A percentile compares a stretch with the other conserved stretches of the same genome.
phyloP scores from a whole-genome alignment of 805 yeast species.

The Nakazawaea ambrosiae region DNA sequence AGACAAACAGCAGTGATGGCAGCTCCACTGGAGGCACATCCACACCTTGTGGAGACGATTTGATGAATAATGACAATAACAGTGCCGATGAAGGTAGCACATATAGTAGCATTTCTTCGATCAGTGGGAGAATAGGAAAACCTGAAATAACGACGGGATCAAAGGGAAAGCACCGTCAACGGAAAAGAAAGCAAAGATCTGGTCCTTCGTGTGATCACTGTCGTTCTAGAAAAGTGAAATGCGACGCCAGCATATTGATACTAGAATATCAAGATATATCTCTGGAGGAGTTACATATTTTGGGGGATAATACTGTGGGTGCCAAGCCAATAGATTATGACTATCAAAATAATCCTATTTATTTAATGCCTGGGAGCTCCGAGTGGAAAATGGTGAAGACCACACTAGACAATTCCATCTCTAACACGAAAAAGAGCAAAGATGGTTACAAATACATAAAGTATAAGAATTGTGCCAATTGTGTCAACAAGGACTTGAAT shows the following conservation, averaged over 20 bases:
- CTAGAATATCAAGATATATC: constrained; percentile 17
- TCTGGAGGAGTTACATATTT: neutral
- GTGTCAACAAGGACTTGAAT: constrained; percentile 33
- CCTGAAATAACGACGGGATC: no score
- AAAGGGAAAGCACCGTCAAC: no score
- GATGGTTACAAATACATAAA: constrained; percentile 24
- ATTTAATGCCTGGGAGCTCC: neutral
- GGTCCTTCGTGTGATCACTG: constrained; percentile 77
- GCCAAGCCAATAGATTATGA: neutral
- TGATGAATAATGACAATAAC: no score
- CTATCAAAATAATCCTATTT: constrained; percentile 8
- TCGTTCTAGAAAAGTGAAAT: constrained; percentile 61
- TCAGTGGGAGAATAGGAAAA: no score
- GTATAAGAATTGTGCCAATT: constrained; percentile 50
- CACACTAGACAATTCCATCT: constrained; percentile 5
- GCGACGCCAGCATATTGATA: constrained; percentile 57
- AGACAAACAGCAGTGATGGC: neutral
- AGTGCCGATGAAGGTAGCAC: neutral
- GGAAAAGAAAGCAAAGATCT: constrained; percentile 47
- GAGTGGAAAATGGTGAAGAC: constrained; percentile 9
- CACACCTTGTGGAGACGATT: no score
- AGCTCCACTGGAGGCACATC: no score
- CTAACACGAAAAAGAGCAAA: neutral
- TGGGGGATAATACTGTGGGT: neutral
- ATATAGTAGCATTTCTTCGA: no score